These are phyloP conservation scores for Ustilago tritici DNA, from an alignment of 1,284 basidiomycete species.

Conservation along the genomic window DNA sequence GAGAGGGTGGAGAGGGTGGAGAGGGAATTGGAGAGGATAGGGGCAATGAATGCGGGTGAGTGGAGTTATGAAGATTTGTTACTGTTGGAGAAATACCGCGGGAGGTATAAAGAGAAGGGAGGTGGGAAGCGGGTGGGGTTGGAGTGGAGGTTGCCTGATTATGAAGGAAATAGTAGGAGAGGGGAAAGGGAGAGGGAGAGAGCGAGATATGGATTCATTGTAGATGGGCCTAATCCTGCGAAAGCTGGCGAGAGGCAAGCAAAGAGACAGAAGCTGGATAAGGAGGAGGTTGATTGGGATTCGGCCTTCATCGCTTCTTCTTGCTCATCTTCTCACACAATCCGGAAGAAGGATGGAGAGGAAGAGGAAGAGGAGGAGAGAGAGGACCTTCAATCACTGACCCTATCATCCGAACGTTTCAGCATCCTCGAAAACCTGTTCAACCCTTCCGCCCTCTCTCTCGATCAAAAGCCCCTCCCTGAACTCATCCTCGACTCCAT, in stretches of 20 bases:
- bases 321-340: background rate
- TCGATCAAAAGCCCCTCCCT: constrained; percentile 83
- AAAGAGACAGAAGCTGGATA: background rate
- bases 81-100: constrained; percentile 75
- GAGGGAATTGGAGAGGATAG: background rate
- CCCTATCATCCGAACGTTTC: constrained; percentile 90
- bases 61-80: constrained; percentile 70
- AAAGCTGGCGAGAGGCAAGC: background rate
- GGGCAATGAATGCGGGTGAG: constrained; percentile 1
- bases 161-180: constrained; percentile 71
- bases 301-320: constrained; percentile 39
- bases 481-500: constrained; percentile 82
- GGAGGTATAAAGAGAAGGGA: constrained; percentile 72
- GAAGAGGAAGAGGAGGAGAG: constrained; percentile 26
- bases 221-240: constrained; percentile 25
- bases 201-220: constrained; percentile 42
- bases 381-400: constrained; percentile 80
- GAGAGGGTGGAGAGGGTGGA: constrained; percentile 1
- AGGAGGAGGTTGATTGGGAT: constrained; percentile 30
- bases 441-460: constrained; percentile 72
- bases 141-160: constrained; percentile 77
- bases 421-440: constrained; percentile 89
- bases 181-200: constrained; percentile 21
- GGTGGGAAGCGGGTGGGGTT: constrained; percentile 5
- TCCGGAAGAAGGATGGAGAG: background rate